Evolutionary conservation across 2,329 filamentous ascomycete species (phyloP).

Genomic region (Cordyceps militaris): DNA sequence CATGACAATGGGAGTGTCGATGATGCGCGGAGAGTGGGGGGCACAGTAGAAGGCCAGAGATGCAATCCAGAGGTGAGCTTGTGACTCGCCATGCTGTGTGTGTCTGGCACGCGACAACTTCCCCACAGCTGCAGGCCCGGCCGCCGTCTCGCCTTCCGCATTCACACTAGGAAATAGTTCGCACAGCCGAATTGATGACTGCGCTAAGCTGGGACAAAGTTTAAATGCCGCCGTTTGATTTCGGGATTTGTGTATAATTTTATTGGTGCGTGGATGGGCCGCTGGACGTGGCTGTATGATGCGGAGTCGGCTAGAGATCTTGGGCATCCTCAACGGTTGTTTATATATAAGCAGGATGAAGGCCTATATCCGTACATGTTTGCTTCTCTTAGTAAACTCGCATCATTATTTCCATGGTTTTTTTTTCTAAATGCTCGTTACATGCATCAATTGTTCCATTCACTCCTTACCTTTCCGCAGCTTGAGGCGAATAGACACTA

Average conservation of each 20-base stretch:
- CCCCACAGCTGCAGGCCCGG: not conserved
- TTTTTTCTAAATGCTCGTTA: too few relatives aligned
- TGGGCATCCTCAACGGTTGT: not conserved
- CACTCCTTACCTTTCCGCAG: too few relatives aligned
- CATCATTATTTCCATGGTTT: too few relatives aligned
- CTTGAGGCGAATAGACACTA: too few relatives aligned
- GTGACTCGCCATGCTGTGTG: not conserved
- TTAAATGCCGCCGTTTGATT: not conserved
- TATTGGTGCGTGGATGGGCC: not conserved
- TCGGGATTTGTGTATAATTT: not conserved
- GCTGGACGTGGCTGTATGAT: not conserved
- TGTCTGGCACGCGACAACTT: slow-evolving; percentile 6
- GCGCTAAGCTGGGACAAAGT: not conserved
- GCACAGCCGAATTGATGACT: not conserved
- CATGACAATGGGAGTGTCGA: not conserved
- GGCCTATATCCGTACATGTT: too few relatives aligned
- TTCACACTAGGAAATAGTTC: not conserved
- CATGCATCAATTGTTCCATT: too few relatives aligned
- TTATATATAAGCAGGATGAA: not conserved
- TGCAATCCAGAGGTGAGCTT: not conserved
- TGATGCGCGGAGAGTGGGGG: not conserved
- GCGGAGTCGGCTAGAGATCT: slow-evolving; percentile 1
- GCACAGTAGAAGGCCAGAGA: not conserved
- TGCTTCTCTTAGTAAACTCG: too few relatives aligned
- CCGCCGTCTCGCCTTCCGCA: slow-evolving; percentile 2